These are phyloP conservation scores for Xylaria sp. DNA, from an alignment of 2,329 filamentous ascomycete genomes.

Conservation along the genomic window DNA sequence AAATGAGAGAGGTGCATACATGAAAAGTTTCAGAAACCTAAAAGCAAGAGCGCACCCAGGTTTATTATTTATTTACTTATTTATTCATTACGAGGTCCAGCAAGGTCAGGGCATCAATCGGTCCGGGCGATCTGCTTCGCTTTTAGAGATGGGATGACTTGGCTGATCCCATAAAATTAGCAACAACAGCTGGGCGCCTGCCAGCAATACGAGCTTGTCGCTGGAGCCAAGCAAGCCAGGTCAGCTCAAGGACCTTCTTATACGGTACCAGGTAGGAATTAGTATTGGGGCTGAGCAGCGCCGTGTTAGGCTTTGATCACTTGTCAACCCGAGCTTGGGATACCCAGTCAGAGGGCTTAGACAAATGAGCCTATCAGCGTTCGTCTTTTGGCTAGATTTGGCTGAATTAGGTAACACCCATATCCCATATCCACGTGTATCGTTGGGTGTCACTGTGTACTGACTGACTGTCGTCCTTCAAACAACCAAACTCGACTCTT, in stretches of 20 bases:
- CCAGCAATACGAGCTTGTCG: conserved; percentile 24
- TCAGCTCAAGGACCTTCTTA: neutral
- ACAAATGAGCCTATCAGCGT: conserved; percentile 28
- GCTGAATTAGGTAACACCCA: conserved; percentile 33
- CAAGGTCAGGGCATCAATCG: conserved; percentile 24
- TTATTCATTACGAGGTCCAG: conserved; percentile 15
- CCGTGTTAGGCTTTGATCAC: neutral
- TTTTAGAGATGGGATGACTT: conserved; percentile 18
- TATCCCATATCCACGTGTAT: conserved; percentile 2
- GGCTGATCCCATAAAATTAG: conserved; percentile 30
- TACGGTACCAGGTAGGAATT: too few relatives aligned
- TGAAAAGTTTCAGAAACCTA: neutral
- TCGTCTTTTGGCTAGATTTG: conserved; percentile 9
- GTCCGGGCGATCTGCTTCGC: conserved; percentile 8
- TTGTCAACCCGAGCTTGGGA: neutral
- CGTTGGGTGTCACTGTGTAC: neutral
- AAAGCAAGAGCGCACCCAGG: neutral
- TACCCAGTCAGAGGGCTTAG: conserved; percentile 3
- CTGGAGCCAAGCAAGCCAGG: conserved; percentile 8
- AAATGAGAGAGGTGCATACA: neutral
- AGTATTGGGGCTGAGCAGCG: conserved; percentile 18
- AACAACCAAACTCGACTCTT: neutral
- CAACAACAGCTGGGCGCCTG: conserved; percentile 25
- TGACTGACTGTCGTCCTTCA: neutral
- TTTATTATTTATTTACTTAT: conserved; percentile 21